phyloP scores from a whole-genome alignment of 148 eudicot genomes.

The Fagopyrum esculentum region DNA sequence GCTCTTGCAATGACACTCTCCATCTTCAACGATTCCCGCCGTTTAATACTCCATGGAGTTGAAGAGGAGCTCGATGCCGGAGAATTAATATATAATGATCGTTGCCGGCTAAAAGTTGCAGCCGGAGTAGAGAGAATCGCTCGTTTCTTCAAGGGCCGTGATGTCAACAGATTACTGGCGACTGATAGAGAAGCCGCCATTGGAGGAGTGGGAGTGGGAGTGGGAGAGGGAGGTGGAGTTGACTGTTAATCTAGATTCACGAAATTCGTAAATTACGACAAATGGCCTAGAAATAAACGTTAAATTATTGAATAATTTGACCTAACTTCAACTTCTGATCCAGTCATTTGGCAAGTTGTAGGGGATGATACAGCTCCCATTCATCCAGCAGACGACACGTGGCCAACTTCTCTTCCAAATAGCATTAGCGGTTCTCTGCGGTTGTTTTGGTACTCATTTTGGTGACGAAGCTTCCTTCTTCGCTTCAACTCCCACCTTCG shows the following conservation, averaged over 20 bases:
- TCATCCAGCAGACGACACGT: background rate
- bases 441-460: background rate
- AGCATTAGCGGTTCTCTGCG: background rate
- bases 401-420: background rate
- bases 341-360: background rate
- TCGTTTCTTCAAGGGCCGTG: slow-evolving; percentile 19
- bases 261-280: too few species aligned
- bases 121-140: slow-evolving; percentile 14
- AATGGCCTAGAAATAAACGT: too few species aligned
- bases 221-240: slow-evolving; percentile 1
- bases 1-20: slow-evolving; percentile 1
- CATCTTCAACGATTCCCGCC: background rate
- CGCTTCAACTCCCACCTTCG: background rate
- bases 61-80: background rate
- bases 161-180: slow-evolving; percentile 17
- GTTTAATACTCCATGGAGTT: background rate
- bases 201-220: slow-evolving; percentile 21
- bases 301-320: too few species aligned
- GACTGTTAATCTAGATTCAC: background rate
- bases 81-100: background rate
- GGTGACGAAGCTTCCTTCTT: background rate
- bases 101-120: background rate
- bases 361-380: background rate
- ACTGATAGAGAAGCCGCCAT: slow-evolving; percentile 26
- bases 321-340: background rate